These are phyloP conservation scores for Hevea brasiliensis DNA, from an alignment of 345 rosid genomes.

Conservation along the genomic window DNA sequence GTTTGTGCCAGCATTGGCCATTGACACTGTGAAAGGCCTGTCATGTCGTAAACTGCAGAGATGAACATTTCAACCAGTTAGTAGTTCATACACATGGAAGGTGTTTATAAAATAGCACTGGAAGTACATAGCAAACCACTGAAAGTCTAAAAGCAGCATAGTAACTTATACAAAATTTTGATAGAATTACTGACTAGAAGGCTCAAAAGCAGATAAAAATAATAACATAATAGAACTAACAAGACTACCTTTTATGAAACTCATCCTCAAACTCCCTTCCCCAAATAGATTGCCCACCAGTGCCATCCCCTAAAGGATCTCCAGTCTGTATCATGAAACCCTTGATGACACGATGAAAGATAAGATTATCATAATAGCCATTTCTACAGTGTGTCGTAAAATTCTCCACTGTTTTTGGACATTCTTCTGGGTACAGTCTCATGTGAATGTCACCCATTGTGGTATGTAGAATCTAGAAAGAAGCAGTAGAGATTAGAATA, in stretches of 20 bases:
- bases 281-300: conserved; percentile 99
- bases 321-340: conserved; percentile 99
- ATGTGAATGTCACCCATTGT: conserved; percentile 93
- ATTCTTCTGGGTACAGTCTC: conserved; percentile 95
- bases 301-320: conserved; percentile 98
- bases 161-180: too few species aligned
- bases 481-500: neutral
- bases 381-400: conserved; percentile 92
- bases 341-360: conserved; percentile 90
- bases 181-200: neutral
- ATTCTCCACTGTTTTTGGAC: conserved; percentile 98
- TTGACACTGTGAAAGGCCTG: conserved; percentile 89
- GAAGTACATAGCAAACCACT: neutral
- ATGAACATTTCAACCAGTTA: conserved; percentile 10
- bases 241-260: conserved; percentile 87
- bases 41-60: conserved; percentile 83
- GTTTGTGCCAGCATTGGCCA: conserved; percentile 94
- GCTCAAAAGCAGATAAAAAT: neutral
- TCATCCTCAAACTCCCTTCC: conserved; percentile 99
- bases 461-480: conserved; percentile 74
- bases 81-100: neutral
- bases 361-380: conserved; percentile 94
- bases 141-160: neutral
- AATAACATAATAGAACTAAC: conserved; percentile 6
- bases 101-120: neutral